These are phyloP conservation scores for Saposhnikovia divaricata DNA, from an alignment of 129 eudicot species.

Conservation along the genomic window DNA sequence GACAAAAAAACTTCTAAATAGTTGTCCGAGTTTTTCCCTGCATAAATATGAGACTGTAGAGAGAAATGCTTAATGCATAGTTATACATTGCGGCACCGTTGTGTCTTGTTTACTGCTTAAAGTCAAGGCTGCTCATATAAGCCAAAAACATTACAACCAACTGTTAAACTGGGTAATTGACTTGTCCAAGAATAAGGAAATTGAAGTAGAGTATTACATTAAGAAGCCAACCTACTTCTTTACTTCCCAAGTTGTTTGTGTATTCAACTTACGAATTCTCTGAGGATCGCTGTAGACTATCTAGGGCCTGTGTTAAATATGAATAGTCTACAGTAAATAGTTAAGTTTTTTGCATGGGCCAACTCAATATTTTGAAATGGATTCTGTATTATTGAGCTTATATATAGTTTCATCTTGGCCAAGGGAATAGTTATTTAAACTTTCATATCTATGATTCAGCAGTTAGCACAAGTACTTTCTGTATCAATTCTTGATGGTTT, in stretches of 20 bases:
- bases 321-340: too few species aligned
- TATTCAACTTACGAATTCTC: not conserved
- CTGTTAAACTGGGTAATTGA: not conserved
- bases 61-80: conserved; percentile 17
- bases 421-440: not conserved
- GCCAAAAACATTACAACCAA: not conserved
- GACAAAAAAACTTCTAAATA: not conserved
- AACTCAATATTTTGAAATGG: not conserved
- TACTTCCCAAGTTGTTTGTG: not conserved
- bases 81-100: conserved; percentile 9
- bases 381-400: not conserved
- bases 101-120: not conserved
- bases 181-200: not conserved
- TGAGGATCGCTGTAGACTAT: not conserved
- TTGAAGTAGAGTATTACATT: not conserved
- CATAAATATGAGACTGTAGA: conserved; percentile 21
- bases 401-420: not conserved
- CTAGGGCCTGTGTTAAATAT: not conserved
- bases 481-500: not conserved
- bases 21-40: conserved; percentile 7
- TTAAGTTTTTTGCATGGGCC: too few species aligned
- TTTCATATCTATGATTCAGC: too few species aligned
- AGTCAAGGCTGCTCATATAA: not conserved
- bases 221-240: not conserved
- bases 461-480: not conserved